phyloP scores from a whole-genome alignment of 768 basidiomycete genomes.

The Leucosporidium scottii region DNA sequence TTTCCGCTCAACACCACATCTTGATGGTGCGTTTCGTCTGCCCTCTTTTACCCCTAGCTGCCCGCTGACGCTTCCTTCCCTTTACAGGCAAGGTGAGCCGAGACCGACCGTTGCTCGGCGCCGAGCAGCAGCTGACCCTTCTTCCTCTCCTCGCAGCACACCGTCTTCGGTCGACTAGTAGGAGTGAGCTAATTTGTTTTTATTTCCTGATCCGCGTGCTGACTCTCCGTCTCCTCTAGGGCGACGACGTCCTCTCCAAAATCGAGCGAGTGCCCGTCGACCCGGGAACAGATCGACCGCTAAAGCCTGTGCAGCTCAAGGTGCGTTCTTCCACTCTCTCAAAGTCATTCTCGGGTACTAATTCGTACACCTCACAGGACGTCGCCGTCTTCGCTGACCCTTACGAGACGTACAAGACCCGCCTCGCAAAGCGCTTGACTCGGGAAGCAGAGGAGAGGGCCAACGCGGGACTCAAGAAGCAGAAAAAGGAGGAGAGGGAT shows the following conservation, averaged over 20 bases:
- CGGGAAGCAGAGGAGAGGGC: slow-evolving; percentile 48
- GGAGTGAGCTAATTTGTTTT: slow-evolving; percentile 44
- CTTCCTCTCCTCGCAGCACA: no score
- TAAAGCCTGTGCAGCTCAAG: slow-evolving; percentile 61
- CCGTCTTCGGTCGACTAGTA: slow-evolving; percentile 89
- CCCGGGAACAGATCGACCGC: slow-evolving; percentile 76
- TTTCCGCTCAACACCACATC: slow-evolving; percentile 70
- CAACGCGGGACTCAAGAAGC: slow-evolving; percentile 17
- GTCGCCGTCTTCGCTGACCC: slow-evolving; percentile 54
- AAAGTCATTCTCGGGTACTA: no score
- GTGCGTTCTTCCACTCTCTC: no score
- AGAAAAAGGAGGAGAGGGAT: slow-evolving; percentile 41
- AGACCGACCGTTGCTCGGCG: no score
- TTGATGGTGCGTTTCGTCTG: slow-evolving; percentile 53
- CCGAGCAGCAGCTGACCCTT: no score
- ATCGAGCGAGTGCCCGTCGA: slow-evolving; percentile 75
- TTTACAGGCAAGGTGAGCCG: not conserved
- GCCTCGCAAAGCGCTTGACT: slow-evolving; percentile 53
- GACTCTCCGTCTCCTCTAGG: slow-evolving; percentile 38
- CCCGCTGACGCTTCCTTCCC: not conserved
- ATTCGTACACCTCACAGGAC: not conserved
- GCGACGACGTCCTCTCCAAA: slow-evolving; percentile 77
- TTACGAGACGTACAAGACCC: slow-evolving; percentile 82
- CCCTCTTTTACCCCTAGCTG: not conserved
- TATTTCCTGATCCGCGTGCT: no score